A percentile compares a stretch with the other conserved stretches of the same genome.
Conservation (phyloP, 805 yeast genomes). For the Maudiozyma bulderi region DNA sequence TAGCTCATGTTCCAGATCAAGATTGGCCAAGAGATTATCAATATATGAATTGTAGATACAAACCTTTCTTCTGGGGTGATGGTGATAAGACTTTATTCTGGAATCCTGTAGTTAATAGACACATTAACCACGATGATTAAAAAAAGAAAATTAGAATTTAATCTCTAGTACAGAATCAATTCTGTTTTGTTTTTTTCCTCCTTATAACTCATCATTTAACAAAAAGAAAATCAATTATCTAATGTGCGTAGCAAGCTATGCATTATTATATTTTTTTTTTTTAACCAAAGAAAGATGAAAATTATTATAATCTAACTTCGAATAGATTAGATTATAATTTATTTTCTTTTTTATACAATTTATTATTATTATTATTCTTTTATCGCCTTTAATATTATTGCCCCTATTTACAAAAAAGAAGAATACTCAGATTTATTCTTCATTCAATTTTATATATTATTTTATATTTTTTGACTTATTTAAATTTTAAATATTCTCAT, state of each 20-base stretch:
- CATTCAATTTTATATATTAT: too few relatives aligned
- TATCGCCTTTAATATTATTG: too few relatives aligned
- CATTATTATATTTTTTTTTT: too few relatives aligned
- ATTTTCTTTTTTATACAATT: neutral
- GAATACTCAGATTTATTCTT: too few relatives aligned
- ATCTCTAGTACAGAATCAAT: neutral
- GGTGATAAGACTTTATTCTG: constrained; percentile 97
- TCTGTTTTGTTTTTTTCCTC: neutral
- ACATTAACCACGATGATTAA: constrained; percentile 36
- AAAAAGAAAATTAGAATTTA: neutral
- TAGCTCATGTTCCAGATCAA: constrained; percentile 61
- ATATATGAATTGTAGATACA: constrained; percentile 81
- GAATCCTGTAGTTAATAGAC: constrained; percentile 89
- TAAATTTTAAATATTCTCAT: too few relatives aligned
- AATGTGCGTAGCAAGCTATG: too few relatives aligned
- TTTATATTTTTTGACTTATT: too few relatives aligned
- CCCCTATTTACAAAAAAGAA: too few relatives aligned
- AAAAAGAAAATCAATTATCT: too few relatives aligned
- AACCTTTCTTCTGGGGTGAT: constrained; percentile 96
- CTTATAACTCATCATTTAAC: neutral
- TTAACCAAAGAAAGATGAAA: too few relatives aligned
- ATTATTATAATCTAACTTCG: too few relatives aligned
- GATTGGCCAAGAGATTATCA: constrained; percentile 90
- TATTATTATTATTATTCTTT: too few relatives aligned
- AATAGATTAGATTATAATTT: neutral